Percentiles rank a stretch among this genome's conserved stretches.
Evolutionary conservation across 164 flowering plant genomes (phyloP).

Genomic region (Vitis labrusca): DNA sequence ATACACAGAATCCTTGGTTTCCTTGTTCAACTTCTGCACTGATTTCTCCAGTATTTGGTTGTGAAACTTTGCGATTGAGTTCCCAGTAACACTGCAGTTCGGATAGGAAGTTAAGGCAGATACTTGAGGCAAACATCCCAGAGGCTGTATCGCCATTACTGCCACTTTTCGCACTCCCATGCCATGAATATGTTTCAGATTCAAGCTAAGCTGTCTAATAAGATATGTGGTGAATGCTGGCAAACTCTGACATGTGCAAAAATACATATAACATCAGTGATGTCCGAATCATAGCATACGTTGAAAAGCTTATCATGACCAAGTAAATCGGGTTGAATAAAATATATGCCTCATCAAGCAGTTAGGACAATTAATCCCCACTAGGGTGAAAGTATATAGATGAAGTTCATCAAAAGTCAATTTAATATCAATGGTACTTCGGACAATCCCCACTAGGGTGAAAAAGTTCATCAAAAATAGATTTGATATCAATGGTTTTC

Average conservation of each 20-base stretch:
- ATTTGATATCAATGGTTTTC: too few species aligned
- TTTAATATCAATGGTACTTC: too few species aligned
- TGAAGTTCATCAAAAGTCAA: too few species aligned
- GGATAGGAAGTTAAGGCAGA: slow-evolving; percentile 19
- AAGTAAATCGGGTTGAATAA: too few species aligned
- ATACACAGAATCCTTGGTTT: slow-evolving; percentile 7
- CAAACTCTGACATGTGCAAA: slow-evolving; percentile 10
- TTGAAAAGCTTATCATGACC: too few species aligned
- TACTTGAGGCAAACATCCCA: slow-evolving; percentile 39
- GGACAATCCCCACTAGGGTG: too few species aligned
- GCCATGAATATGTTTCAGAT: slow-evolving; percentile 28
- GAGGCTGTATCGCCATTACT: slow-evolving; percentile 35
- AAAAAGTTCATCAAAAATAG: too few species aligned
- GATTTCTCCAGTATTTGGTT: slow-evolving; percentile 27
- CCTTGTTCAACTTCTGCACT: slow-evolving; percentile 19
- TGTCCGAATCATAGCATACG: too few species aligned
- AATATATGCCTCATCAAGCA: too few species aligned
- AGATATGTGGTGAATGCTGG: slow-evolving; percentile 18
- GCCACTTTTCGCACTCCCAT: slow-evolving; percentile 40
- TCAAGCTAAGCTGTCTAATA: slow-evolving; percentile 20
- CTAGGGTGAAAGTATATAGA: too few species aligned
- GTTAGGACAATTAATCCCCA: too few species aligned
- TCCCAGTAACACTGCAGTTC: slow-evolving; percentile 27
- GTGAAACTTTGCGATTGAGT: slow-evolving; percentile 23
- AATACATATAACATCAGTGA: too few species aligned